Evolutionary conservation across 352 stramenopile genomes (phyloP).

Genomic region (Phytophthora fragariaefolia): DNA sequence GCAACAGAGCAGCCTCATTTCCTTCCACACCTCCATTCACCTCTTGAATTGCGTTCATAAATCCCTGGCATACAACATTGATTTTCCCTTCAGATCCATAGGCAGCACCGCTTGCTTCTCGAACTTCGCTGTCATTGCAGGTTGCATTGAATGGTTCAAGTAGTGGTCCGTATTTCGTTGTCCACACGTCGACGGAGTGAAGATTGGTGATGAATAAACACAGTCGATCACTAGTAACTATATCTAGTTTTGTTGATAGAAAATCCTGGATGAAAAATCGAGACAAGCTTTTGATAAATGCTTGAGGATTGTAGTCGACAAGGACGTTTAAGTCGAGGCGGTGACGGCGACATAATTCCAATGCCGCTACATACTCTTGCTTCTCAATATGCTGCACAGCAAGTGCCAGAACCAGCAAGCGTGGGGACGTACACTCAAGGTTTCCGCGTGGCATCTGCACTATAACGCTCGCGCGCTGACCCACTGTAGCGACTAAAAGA

Average conservation of each 20-base stretch:
- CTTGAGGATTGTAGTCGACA: constrained; percentile 60
- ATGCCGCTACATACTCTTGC: constrained; percentile 49
- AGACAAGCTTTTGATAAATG: constrained; percentile 49
- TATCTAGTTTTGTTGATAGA: constrained; percentile 34
- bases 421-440: constrained; percentile 68
- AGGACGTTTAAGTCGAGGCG: constrained; percentile 83
- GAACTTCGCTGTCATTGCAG: background rate
- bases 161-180: constrained; percentile 64
- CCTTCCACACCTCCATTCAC: constrained; percentile 26
- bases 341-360: constrained; percentile 80
- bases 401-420: constrained; percentile 65
- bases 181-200: constrained; percentile 72
- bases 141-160: constrained; percentile 39
- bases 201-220: constrained; percentile 83
- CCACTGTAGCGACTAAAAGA: constrained; percentile 61
- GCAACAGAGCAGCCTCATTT: constrained; percentile 46
- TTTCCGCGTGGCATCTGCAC: constrained; percentile 84
- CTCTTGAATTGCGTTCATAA: constrained; percentile 47
- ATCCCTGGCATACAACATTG: constrained; percentile 60
- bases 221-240: constrained; percentile 64
- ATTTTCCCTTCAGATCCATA: constrained; percentile 40
- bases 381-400: constrained; percentile 48
- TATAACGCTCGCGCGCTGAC: constrained; percentile 61
- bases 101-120: background rate
- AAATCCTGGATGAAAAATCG: constrained; percentile 42